These are phyloP conservation scores for Candida tetrigidarum DNA, from an alignment of 1,139 yeast genomes.

Conservation along the genomic window DNA sequence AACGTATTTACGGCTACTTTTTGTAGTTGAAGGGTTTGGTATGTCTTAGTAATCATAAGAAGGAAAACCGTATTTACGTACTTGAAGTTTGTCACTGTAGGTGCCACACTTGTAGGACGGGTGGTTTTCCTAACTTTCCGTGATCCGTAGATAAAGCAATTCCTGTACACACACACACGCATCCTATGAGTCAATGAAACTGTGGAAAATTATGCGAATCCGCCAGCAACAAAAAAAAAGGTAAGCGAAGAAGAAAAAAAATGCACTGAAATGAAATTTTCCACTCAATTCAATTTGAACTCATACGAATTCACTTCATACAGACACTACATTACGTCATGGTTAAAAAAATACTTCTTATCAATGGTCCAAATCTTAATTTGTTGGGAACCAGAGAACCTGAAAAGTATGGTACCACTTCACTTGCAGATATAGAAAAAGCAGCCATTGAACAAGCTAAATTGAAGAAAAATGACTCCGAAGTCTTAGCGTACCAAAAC, in stretches of 20 bases:
- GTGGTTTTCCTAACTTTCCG: too few relatives aligned
- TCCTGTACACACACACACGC: too few relatives aligned
- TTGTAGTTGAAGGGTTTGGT: too few relatives aligned
- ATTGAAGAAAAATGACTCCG: constrained; percentile 32
- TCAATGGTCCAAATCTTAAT: constrained; percentile 54
- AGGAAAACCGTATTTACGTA: too few relatives aligned
- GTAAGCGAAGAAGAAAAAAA: neutral
- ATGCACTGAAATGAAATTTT: constrained; percentile 1
- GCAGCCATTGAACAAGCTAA: constrained; percentile 43
- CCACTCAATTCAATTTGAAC: neutral
- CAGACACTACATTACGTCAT: constrained; percentile 18
- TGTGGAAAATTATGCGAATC: too few relatives aligned
- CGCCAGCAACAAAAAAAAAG: neutral
- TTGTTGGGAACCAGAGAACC: constrained; percentile 54
- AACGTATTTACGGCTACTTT: too few relatives aligned
- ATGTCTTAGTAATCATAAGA: too few relatives aligned
- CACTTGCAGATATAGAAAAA: constrained; percentile 43
- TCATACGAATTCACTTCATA: too few relatives aligned
- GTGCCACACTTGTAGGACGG: too few relatives aligned
- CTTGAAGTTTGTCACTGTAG: too few relatives aligned
- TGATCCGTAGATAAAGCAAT: too few relatives aligned
- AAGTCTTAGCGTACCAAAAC: constrained; percentile 39
- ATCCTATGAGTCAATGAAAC: too few relatives aligned
- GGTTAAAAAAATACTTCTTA: constrained; percentile 46
- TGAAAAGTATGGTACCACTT: constrained; percentile 51